These are phyloP conservation scores for Arctium lappa DNA, from an alignment of 129 eudicot species.

Conservation along the genomic window DNA sequence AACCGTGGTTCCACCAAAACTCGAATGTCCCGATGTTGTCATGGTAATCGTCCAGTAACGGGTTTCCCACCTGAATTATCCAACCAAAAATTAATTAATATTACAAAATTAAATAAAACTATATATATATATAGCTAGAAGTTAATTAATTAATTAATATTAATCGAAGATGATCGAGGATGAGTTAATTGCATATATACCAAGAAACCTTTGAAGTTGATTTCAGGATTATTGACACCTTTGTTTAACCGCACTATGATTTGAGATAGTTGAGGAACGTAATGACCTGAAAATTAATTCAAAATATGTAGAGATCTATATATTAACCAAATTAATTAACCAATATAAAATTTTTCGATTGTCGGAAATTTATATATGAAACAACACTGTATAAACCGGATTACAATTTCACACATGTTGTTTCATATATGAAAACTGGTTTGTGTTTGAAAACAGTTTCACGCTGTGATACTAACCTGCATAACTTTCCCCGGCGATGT, in stretches of 20 bases:
- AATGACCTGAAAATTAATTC: constrained; percentile 45
- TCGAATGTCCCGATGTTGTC: constrained; percentile 64
- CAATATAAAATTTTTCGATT: too few relatives aligned
- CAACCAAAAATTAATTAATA: not conserved
- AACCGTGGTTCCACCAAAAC: constrained; percentile 73
- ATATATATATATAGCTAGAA: too few relatives aligned
- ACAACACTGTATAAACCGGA: too few relatives aligned
- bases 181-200: constrained; percentile 23
- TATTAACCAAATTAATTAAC: not conserved
- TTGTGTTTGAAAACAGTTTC: not conserved
- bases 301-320: not conserved
- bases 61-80: constrained; percentile 57
- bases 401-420: too few relatives aligned
- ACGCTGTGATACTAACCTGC: constrained; percentile 43
- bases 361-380: too few relatives aligned
- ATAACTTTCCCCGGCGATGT: constrained; percentile 77
- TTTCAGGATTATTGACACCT: constrained; percentile 38
- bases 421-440: not conserved
- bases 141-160: not conserved
- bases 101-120: not conserved
- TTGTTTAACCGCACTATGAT: constrained; percentile 47
- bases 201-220: constrained; percentile 69
- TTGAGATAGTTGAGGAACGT: constrained; percentile 59
- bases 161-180: not conserved
- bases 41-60: constrained; percentile 46